These are phyloP conservation scores for Pholiota conissans DNA, from an alignment of 768 basidiomycete genomes.

Conservation along the genomic window DNA sequence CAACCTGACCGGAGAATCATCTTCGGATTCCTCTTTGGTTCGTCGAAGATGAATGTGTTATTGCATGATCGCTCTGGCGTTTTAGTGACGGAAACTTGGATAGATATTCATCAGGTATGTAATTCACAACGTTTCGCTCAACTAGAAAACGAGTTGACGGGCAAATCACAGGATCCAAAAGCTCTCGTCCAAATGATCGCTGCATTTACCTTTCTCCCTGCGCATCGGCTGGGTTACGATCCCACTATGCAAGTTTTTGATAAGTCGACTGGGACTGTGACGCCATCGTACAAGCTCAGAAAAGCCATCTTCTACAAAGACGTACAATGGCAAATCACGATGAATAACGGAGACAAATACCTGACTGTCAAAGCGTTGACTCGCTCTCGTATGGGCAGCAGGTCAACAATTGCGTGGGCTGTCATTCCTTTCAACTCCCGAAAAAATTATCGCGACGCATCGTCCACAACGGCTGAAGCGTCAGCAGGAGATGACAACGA, in stretches of 20 bases:
- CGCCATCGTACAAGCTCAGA: neutral
- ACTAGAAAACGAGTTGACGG: neutral
- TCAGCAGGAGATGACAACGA: no score
- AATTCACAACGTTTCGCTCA: neutral
- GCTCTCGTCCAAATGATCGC: neutral
- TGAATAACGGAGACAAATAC: neutral
- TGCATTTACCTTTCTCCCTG: neutral
- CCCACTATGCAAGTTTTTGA: neutral
- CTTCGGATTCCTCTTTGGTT: constrained; percentile 1
- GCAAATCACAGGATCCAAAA: neutral
- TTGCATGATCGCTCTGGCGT: constrained; percentile 7
- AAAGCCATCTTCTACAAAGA: neutral
- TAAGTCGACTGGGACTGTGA: neutral
- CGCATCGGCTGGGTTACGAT: neutral
- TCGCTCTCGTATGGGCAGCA: no score
- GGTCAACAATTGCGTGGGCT: no score
- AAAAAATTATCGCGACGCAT: no score
- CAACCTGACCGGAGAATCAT: constrained; percentile 1
- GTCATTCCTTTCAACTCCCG: no score
- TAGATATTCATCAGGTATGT: neutral
- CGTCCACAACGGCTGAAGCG: no score
- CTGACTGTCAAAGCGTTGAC: neutral
- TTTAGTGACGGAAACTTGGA: neutral
- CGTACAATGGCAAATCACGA: neutral
- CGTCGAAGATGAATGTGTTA: neutral